A percentile compares a stretch with the other conserved stretches of the same genome.
Conservation (phyloP, 176 grass and related monocot genomes). For the Avena eriantha region DNA sequence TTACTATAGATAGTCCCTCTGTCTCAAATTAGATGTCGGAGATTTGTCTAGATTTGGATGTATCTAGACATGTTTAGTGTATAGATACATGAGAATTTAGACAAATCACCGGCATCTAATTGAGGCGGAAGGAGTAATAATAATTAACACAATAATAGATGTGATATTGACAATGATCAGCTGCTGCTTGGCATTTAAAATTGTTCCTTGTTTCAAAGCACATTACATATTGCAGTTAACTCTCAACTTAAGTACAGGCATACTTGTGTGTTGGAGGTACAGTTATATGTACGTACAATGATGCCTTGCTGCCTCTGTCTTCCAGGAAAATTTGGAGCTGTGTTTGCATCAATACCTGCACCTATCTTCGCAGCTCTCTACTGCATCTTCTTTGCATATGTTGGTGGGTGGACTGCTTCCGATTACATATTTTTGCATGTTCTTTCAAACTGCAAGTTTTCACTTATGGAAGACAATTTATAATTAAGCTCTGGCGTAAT, state of each 20-base stretch:
- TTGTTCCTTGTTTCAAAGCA: background rate
- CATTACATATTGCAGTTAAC: background rate
- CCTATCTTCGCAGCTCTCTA: constrained; percentile 96
- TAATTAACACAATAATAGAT: background rate
- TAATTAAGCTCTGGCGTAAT: constrained; percentile 41
- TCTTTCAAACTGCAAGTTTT: background rate
- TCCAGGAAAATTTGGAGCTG: constrained; percentile 98
- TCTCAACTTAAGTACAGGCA: background rate
- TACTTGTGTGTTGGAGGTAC: background rate
- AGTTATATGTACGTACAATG: background rate
- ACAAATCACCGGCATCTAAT: too few species aligned
- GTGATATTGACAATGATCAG: background rate
- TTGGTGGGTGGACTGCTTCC: constrained; percentile 63
- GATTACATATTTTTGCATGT: background rate
- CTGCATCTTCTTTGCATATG: constrained; percentile 99
- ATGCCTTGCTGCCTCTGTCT: background rate
- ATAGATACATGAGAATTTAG: too few species aligned
- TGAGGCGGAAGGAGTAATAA: too few species aligned
- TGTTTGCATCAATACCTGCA: constrained; percentile 95
- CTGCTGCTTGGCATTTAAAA: constrained; percentile 14
- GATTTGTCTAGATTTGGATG: too few species aligned
- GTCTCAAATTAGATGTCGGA: too few species aligned
- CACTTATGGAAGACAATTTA: background rate
- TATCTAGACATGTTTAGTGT: too few species aligned
- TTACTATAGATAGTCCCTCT: too few species aligned